phyloP scores from a whole-genome alignment of 768 basidiomycete genomes.

The Cytidiella melzeri region DNA sequence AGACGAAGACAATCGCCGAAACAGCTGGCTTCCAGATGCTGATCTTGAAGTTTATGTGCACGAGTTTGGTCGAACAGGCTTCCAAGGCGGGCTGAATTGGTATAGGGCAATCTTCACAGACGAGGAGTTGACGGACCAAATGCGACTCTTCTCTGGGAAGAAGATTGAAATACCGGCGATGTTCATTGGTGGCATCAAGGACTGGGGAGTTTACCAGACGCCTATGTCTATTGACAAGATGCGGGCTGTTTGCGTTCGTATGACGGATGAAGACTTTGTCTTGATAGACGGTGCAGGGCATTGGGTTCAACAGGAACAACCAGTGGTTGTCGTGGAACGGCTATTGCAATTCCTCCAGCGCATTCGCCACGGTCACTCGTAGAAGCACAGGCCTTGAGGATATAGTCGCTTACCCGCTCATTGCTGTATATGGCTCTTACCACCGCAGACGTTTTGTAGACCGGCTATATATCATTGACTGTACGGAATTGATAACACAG shows the following conservation, averaged over 20 bases:
- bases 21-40: constrained; percentile 42
- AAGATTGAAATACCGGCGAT: constrained; percentile 46
- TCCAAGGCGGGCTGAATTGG: constrained; percentile 57
- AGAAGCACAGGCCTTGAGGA: no score
- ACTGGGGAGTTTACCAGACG: constrained; percentile 56
- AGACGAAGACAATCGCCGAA: constrained; percentile 19
- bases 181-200: constrained; percentile 49
- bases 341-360: constrained; percentile 38
- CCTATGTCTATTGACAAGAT: constrained; percentile 45
- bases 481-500: neutral
- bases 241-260: constrained; percentile 25
- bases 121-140: constrained; percentile 25
- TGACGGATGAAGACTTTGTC: constrained; percentile 30
- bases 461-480: neutral
- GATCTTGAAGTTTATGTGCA: constrained; percentile 44
- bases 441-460: no score
- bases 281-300: constrained; percentile 53
- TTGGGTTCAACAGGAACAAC: constrained; percentile 57
- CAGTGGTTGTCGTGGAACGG: constrained; percentile 35
- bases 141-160: constrained; percentile 40
- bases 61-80: constrained; percentile 47
- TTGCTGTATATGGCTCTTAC: no score
- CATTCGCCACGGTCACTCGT: no score
- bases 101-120: constrained; percentile 32
- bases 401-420: no score